These are phyloP conservation scores for Fusarium goolgardi DNA, from an alignment of 2,329 filamentous ascomycete species.

Conservation along the genomic window DNA sequence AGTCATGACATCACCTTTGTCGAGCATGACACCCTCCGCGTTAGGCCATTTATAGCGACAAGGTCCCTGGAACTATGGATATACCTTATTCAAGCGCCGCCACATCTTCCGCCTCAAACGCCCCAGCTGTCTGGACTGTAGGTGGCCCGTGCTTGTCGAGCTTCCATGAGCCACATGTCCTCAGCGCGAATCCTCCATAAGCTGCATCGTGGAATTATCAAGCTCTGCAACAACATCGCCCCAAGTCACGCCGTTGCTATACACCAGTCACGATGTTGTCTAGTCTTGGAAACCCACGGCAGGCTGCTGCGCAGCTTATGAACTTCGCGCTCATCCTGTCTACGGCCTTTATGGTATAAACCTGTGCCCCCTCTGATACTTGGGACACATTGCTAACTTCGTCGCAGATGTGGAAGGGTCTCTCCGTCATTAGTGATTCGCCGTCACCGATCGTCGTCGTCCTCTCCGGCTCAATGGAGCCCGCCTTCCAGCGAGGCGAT, in stretches of 20 bases:
- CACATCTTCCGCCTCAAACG: constrained; percentile 30
- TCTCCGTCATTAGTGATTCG: constrained; percentile 81
- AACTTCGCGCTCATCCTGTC: constrained; percentile 93
- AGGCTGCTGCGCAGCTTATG: constrained; percentile 82
- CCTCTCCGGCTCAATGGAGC: constrained; percentile 87
- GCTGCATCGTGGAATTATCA: constrained; percentile 36
- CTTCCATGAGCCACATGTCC: constrained; percentile 43
- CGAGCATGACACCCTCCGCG: constrained; percentile 21
- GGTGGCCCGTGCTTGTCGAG: constrained; percentile 33
- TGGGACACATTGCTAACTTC: constrained; percentile 6
- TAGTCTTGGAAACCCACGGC: constrained; percentile 78
- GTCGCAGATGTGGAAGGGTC: constrained; percentile 82
- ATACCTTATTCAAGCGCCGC: constrained; percentile 11
- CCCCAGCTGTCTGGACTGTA: constrained; percentile 15
- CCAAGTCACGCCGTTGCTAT: not conserved
- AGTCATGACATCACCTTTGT: constrained; percentile 47
- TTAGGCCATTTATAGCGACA: constrained; percentile 32
- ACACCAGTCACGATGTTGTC: constrained; percentile 68
- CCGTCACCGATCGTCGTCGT: constrained; percentile 84
- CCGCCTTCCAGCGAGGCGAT: constrained; percentile 82
- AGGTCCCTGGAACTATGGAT: constrained; percentile 34
- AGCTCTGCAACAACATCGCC: constrained; percentile 25
- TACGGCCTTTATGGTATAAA: constrained; percentile 84
- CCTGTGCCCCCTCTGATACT: not conserved
- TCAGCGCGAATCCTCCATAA: constrained; percentile 24